Conservation (phyloP, 352 stramenopile genomes). For the Phytophthora syringae region DNA sequence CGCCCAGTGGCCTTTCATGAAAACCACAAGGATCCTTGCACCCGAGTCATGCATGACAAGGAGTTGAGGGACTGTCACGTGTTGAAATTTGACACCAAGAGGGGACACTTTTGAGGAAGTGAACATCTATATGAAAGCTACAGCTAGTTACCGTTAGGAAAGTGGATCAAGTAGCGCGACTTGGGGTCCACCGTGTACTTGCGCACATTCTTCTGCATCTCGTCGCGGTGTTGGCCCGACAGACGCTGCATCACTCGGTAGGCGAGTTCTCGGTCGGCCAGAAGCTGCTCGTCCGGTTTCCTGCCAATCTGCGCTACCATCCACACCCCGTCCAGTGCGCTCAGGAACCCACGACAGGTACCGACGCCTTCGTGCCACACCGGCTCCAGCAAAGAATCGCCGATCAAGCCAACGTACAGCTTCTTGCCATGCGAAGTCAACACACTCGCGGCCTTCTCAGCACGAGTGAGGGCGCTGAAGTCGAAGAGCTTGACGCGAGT, state of each 20-base stretch:
- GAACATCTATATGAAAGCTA: too few relatives aligned
- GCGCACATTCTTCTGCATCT: constrained; percentile 77
- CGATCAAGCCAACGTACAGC: constrained; percentile 74
- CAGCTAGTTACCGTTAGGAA: constrained; percentile 34
- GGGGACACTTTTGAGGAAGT: too few relatives aligned
- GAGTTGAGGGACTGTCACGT: too few relatives aligned
- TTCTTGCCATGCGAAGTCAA: constrained; percentile 66
- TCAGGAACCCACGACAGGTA: constrained; percentile 79
- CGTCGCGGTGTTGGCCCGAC: constrained; percentile 62
- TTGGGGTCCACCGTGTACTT: constrained; percentile 76
- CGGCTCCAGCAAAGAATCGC: constrained; percentile 77
- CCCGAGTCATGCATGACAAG: too few relatives aligned
- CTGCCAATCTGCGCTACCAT: constrained; percentile 73
- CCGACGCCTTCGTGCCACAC: constrained; percentile 84
- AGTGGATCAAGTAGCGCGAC: constrained; percentile 70
- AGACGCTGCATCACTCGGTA: constrained; percentile 72
- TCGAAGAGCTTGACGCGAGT: constrained; percentile 71
- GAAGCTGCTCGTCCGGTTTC: constrained; percentile 62
- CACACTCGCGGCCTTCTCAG: constrained; percentile 65
- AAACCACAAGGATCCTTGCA: too few relatives aligned
- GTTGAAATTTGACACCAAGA: too few relatives aligned
- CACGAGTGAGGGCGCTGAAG: constrained; percentile 73
- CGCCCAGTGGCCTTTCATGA: constrained; percentile 9
- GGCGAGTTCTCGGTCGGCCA: constrained; percentile 65
- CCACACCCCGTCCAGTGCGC: constrained; percentile 71